Base-by-base conservation (phyloP, 495 filamentous ascomycete species). In the Podospora sp. region DNA sequence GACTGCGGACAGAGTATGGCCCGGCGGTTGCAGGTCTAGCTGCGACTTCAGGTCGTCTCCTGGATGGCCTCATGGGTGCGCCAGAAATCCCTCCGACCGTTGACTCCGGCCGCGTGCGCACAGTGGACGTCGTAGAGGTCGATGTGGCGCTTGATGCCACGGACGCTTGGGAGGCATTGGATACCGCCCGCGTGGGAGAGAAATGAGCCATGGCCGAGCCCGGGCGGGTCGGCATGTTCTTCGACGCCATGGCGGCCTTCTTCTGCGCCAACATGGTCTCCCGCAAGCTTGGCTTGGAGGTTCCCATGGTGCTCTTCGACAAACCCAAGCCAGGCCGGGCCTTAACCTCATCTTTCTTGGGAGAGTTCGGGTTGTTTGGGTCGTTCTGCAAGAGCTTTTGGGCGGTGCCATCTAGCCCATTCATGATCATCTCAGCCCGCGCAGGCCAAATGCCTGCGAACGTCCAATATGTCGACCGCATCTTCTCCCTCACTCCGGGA, bases 181-280 rank as follows among this genome's bases (percentile, higher is more conserved):
- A 82, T 16, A 80, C 83, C 3, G 79, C 82, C 61, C 84, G 79
- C 60, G 79, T 80, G 24, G 89, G 86, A 14, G 89, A 86, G 55
- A 90, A 84, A 51, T 82, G 80, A 21, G 89, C 81, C 84, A 90
- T 91, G 59, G 91, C 91, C 29, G 92, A 94, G 62, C 85, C 90
- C 5, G 92, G 90, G 18, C 92, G 86, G 50, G 89, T 81, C 21
- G 88, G 89, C 20, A 90, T 71, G 50, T 83, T 84, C 74, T 84
- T 89, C 26, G 84, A 77, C 63, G 84, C 83, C 60, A 86, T 78
- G 49, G 63, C 63, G 18, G 86, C 85, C 27, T 87, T 91, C 79
- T 93, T 94, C 67, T 93, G 89, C 6, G 92, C 92, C 63, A 93
- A 82, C 79, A 97, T 94, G 8, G 91, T 86, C 66, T 97, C 93